These are phyloP conservation scores for Suillus spraguei DNA, from an alignment of 768 basidiomycete genomes.

Conservation along the genomic window DNA sequence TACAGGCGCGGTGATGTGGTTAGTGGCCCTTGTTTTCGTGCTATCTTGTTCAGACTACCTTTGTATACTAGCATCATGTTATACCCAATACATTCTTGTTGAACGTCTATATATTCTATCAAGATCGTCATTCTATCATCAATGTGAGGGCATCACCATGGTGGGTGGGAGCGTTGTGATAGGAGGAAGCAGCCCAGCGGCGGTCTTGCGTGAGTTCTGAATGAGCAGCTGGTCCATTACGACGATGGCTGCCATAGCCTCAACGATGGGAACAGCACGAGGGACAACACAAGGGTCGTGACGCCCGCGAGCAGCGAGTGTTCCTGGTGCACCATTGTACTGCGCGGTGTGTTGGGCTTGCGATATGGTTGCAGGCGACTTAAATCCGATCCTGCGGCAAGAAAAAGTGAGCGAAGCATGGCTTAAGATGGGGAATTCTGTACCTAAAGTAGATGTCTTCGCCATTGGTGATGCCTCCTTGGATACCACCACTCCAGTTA, in stretches of 20 bases:
- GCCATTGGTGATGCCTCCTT: slow-evolving; percentile 97
- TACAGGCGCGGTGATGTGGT: not conserved
- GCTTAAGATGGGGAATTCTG: slow-evolving; percentile 22
- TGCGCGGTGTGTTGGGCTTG: slow-evolving; percentile 88
- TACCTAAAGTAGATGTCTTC: slow-evolving; percentile 98
- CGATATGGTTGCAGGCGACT: slow-evolving; percentile 97
- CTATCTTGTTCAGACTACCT: slow-evolving; percentile 14
- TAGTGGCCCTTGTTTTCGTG: slow-evolving; percentile 18
- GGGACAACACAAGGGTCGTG: slow-evolving; percentile 99
- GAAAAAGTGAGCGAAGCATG: slow-evolving; percentile 15
- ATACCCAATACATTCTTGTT: slow-evolving; percentile 9
- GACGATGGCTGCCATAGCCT: slow-evolving; percentile 95
- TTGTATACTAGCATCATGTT: slow-evolving; percentile 1
- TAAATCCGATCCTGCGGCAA: slow-evolving; percentile 84
- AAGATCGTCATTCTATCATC: slow-evolving; percentile 10
- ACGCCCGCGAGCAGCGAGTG: slow-evolving; percentile 87
- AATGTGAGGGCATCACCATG: slow-evolving; percentile 72
- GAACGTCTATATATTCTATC: slow-evolving; percentile 9
- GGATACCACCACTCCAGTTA: slow-evolving; percentile 97
- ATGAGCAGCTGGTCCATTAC: slow-evolving; percentile 92
- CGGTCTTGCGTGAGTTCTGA: slow-evolving; percentile 80
- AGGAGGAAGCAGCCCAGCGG: slow-evolving; percentile 78
- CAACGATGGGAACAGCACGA: slow-evolving; percentile 95
- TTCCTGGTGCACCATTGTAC: slow-evolving; percentile 90
- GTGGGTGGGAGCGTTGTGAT: slow-evolving; percentile 89